phyloP scores from a whole-genome alignment of 768 basidiomycete species.

The Kwoniella sp. region DNA sequence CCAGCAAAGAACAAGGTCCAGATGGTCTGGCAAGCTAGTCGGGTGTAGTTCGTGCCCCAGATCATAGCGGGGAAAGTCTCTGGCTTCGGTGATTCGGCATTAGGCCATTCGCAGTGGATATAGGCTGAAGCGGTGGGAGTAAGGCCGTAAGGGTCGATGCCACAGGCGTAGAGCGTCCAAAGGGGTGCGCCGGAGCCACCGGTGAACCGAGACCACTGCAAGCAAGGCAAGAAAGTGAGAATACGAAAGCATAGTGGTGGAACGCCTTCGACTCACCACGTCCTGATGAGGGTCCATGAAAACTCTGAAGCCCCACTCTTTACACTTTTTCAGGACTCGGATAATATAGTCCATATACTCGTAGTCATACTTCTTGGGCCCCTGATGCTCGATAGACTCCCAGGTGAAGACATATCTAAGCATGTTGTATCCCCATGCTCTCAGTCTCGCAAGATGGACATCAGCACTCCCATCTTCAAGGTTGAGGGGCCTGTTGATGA shows the following conservation, averaged over 20 bases:
- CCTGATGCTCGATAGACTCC: conserved; percentile 89
- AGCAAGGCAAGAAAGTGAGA: conserved; percentile 3
- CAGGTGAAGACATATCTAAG: conserved; percentile 80
- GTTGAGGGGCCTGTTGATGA: conserved; percentile 74
- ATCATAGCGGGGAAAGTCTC: conserved; percentile 84
- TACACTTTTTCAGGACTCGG: conserved; percentile 80
- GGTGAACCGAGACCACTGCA: conserved; percentile 93
- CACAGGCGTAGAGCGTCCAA: conserved; percentile 76
- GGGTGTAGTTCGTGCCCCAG: conserved; percentile 95
- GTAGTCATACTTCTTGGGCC: conserved; percentile 89
- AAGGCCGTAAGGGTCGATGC: conserved; percentile 81
- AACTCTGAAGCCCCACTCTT: conserved; percentile 87
- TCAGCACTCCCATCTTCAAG: conserved; percentile 67
- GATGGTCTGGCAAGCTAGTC: conserved; percentile 80
- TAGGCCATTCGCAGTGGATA: conserved; percentile 84
- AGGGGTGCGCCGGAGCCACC: conserved; percentile 93
- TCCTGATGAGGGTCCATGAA: conserved; percentile 98
- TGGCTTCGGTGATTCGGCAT: conserved; percentile 66
- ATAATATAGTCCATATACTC: conserved; percentile 92
- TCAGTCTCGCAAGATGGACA: conserved; percentile 72
- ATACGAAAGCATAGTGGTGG: not conserved
- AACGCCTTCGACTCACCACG: conserved; percentile 63
- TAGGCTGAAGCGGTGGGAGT: conserved; percentile 82
- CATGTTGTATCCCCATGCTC: conserved; percentile 92
- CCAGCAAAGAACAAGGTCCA: conserved; percentile 97